A percentile compares a stretch with the other conserved stretches of the same genome.
Evolutionary conservation across 1,139 yeast genomes (phyloP).

Genomic region (Candida gigantensis): DNA sequence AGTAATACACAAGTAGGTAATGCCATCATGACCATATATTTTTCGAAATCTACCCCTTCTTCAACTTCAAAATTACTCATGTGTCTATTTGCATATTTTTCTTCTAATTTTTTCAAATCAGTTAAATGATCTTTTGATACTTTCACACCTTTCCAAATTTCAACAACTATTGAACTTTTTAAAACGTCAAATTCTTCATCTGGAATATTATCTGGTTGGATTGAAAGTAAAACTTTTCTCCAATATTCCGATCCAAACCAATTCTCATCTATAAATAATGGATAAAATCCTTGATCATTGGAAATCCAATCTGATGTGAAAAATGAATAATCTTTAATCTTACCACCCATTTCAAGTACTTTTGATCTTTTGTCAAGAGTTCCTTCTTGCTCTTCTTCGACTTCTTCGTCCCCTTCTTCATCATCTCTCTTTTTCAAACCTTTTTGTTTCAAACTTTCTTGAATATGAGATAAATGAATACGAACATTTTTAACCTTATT

Average conservation of each 20-base stretch:
- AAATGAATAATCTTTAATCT: conserved; percentile 49
- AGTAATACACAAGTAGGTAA: conserved; percentile 74
- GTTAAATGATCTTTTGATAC: conserved; percentile 61
- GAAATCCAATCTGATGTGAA: conserved; percentile 70
- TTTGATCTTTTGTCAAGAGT: conserved; percentile 32
- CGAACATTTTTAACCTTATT: conserved; percentile 56
- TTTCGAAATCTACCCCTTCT: conserved; percentile 62
- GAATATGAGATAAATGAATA: conserved; percentile 65
- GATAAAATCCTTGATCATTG: conserved; percentile 63
- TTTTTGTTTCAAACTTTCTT: conserved; percentile 53
- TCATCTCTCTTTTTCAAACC: conserved; percentile 49
- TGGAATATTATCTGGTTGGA: conserved; percentile 67
- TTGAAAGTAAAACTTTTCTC: conserved; percentile 54
- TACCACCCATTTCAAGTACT: conserved; percentile 42
- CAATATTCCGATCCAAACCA: conserved; percentile 59
- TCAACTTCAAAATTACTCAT: conserved; percentile 51
- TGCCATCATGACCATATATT: conserved; percentile 63
- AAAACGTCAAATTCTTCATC: conserved; percentile 66
- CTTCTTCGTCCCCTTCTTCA: conserved; percentile 16
- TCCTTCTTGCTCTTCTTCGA: not conserved
- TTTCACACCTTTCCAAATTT: conserved; percentile 55
- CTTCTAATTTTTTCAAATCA: conserved; percentile 49
- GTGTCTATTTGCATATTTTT: conserved; percentile 31
- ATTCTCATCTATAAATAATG: conserved; percentile 57
- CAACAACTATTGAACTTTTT: conserved; percentile 54